phyloP scores from a whole-genome alignment of 1,284 basidiomycete species.

The Pterula multifida region DNA sequence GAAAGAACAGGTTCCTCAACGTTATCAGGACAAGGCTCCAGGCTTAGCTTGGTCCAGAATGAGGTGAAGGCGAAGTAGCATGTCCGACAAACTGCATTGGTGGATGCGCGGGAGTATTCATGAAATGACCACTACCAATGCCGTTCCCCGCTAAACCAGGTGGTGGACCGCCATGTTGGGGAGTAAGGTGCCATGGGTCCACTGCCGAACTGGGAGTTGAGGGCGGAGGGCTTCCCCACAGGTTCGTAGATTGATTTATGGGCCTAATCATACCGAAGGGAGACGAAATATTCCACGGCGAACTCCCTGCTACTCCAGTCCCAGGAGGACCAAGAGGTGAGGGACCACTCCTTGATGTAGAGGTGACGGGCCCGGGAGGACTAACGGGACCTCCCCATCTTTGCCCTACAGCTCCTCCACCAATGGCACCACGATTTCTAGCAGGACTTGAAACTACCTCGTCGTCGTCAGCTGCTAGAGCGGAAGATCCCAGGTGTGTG shows the following conservation, averaged over 20 bases:
- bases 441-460: conserved; percentile 40
- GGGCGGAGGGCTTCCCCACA: background rate
- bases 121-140: background rate
- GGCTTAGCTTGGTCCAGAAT: background rate
- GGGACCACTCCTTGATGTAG: background rate
- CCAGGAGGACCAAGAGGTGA: background rate
- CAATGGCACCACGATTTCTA: conserved; percentile 24
- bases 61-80: background rate
- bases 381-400: background rate
- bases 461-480: conserved; percentile 64
- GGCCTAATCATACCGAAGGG: background rate
- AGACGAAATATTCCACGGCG: background rate
- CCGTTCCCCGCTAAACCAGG: background rate
- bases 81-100: background rate
- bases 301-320: background rate
- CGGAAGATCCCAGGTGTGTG: conserved; percentile 55
- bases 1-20: background rate
- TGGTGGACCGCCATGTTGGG: background rate
- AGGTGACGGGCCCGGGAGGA: background rate
- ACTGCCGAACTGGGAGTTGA: background rate
- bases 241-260: background rate
- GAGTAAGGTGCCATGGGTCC: background rate
- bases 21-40: background rate
- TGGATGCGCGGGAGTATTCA: background rate
- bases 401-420: conserved; percentile 18